Percentiles rank a stretch among this genome's conserved stretches.
Conservation (phyloP, 768 basidiomycete species). For the Lactarius psammicola region DNA sequence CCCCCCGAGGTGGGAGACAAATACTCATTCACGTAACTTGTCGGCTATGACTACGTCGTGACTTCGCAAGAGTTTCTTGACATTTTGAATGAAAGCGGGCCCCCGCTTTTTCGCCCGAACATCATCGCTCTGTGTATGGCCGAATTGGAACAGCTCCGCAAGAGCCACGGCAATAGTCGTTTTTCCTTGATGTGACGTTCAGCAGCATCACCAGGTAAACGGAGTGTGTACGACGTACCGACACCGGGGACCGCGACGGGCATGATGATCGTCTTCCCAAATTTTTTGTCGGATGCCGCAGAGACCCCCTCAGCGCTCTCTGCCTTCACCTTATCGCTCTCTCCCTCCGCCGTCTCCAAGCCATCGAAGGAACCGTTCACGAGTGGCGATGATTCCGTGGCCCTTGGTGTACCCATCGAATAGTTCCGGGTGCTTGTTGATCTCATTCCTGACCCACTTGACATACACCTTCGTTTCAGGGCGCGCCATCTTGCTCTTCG, state of each 20-base stretch:
- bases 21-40: conserved; percentile 48
- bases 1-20: neutral
- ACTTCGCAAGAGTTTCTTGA: conserved; percentile 53
- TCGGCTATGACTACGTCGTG: conserved; percentile 88
- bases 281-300: conserved; percentile 32
- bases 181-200: conserved; percentile 60
- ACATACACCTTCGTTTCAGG: conserved; percentile 78
- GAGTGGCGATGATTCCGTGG: conserved; percentile 80
- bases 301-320: conserved; percentile 34
- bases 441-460: conserved; percentile 79
- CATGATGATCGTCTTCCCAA: conserved; percentile 78
- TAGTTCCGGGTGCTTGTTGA: conserved; percentile 52
- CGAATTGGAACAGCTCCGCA: conserved; percentile 75
- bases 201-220: neutral
- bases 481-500: conserved; percentile 67
- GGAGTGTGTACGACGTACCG: conserved; percentile 53
- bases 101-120: conserved; percentile 73
- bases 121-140: conserved; percentile 93
- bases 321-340: conserved; percentile 33
- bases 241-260: conserved; percentile 92
- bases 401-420: conserved; percentile 68
- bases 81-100: conserved; percentile 68
- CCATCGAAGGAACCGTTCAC: conserved; percentile 79
- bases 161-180: conserved; percentile 83
- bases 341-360: conserved; percentile 49